phyloP scores from a whole-genome alignment of 2,329 filamentous ascomycete genomes.

The Fusarium subglutinans region DNA sequence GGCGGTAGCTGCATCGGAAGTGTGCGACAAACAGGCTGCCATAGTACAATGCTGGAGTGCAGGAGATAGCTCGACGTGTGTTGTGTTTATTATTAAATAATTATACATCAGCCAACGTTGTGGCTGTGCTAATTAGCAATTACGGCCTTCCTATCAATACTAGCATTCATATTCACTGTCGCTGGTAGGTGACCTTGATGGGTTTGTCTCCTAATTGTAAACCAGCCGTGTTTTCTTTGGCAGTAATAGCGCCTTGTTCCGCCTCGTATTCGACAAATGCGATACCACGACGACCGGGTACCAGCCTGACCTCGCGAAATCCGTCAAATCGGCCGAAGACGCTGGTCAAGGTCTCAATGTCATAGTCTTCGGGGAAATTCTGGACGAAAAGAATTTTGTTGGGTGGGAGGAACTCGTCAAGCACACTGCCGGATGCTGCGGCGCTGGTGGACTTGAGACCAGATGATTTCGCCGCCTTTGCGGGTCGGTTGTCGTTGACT shows the following conservation, averaged over 20 bases:
- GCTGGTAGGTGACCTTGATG: conserved; percentile 96
- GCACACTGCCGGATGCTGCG: conserved; percentile 76
- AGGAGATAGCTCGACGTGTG: neutral
- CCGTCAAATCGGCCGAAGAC: conserved; percentile 93
- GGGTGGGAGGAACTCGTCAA: conserved; percentile 97
- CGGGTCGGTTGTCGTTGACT: conserved; percentile 63
- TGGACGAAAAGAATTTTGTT: conserved; percentile 97
- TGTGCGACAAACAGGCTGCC: too few species aligned
- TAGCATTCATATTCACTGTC: conserved; percentile 66
- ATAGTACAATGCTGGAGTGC: neutral
- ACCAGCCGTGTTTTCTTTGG: conserved; percentile 91
- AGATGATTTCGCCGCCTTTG: conserved; percentile 67
- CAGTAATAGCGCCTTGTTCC: conserved; percentile 87
- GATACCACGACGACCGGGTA: conserved; percentile 86
- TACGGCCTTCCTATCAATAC: neutral
- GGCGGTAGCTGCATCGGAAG: neutral
- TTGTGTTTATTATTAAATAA: neutral
- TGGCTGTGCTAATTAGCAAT: neutral
- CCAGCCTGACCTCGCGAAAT: conserved; percentile 90
- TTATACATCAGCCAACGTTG: neutral
- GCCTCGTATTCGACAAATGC: conserved; percentile 97
- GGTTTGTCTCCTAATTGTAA: conserved; percentile 80
- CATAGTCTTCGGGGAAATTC: conserved; percentile 88
- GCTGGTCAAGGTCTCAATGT: conserved; percentile 78
- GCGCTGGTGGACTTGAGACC: conserved; percentile 81